A percentile compares a stretch with the other conserved stretches of the same genome.
These are phyloP conservation scores for Clausena lansium DNA, from an alignment of 345 rosid species.

Conservation along the genomic window DNA sequence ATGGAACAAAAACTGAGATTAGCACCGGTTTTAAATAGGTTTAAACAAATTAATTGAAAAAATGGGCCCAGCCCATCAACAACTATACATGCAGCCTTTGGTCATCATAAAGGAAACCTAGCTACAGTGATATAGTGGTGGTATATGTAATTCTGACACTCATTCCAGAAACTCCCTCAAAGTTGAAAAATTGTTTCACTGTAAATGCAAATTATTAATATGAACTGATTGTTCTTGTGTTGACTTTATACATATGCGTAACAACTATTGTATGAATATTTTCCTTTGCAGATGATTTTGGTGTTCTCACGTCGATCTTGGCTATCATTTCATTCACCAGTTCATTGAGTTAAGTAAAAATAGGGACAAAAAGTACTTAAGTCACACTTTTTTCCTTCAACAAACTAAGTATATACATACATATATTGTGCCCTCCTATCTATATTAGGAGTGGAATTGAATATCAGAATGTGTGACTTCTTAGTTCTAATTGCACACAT, in stretches of 20 bases:
- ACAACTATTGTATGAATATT: too few species aligned
- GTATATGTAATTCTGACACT: background rate
- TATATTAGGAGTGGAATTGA: too few species aligned
- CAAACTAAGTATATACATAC: too few species aligned
- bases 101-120: too few species aligned
- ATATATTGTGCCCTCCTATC: too few species aligned
- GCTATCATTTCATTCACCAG: background rate
- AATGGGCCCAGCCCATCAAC: slow-evolving; percentile 16
- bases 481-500: background rate
- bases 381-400: too few species aligned
- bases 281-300: background rate
- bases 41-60: background rate
- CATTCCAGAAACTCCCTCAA: too few species aligned
- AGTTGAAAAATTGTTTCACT: too few species aligned
- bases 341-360: background rate
- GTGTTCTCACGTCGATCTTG: background rate
- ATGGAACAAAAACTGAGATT: background rate
- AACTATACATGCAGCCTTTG: background rate
- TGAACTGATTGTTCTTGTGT: background rate
- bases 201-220: background rate
- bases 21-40: background rate
- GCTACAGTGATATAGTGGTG: background rate
- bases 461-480: background rate
- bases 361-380: background rate
- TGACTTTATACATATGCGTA: background rate